Evolutionary conservation across 202 grass and related monocot genomes (phyloP).

Genomic region (Miscanthus sacchariflorus): DNA sequence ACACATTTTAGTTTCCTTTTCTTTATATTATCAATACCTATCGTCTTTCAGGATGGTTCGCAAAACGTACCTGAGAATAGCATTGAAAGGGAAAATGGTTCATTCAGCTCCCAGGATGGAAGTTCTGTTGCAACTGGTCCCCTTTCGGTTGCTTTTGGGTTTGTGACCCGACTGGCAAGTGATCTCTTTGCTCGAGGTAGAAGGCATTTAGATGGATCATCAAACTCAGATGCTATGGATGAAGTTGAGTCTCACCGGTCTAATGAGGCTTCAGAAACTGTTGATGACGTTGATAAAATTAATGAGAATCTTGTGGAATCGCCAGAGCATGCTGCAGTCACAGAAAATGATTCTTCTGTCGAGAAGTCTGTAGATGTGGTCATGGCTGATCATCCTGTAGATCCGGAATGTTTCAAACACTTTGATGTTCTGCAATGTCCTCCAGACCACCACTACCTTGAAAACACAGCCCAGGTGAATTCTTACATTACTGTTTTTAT

Average conservation of each 20-base stretch:
- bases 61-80: slow-evolving; percentile 45
- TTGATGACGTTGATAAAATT: slow-evolving; percentile 68
- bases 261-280: slow-evolving; percentile 68
- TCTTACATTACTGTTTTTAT: slow-evolving; percentile 17
- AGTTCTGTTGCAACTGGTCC: slow-evolving; percentile 67
- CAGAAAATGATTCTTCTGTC: slow-evolving; percentile 45
- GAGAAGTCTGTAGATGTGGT: slow-evolving; percentile 43
- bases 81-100: slow-evolving; percentile 54
- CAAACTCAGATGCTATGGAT: slow-evolving; percentile 65
- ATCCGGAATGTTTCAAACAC: slow-evolving; percentile 76
- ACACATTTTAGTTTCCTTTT: slow-evolving; percentile 23
- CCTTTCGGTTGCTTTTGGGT: slow-evolving; percentile 88
- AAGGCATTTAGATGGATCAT: slow-evolving; percentile 74
- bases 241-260: slow-evolving; percentile 65
- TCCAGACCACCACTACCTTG: slow-evolving; percentile 83
- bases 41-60: slow-evolving; percentile 42
- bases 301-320: slow-evolving; percentile 42
- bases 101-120: slow-evolving; percentile 61
- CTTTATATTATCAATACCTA: neutral
- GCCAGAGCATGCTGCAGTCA: slow-evolving; percentile 32
- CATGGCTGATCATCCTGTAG: slow-evolving; percentile 46
- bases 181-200: slow-evolving; percentile 89
- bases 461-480: slow-evolving; percentile 61
- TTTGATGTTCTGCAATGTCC: slow-evolving; percentile 90
- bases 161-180: slow-evolving; percentile 74